Evolutionary conservation across 805 yeast species (phyloP).

Genomic region (Candida quercuum): DNA sequence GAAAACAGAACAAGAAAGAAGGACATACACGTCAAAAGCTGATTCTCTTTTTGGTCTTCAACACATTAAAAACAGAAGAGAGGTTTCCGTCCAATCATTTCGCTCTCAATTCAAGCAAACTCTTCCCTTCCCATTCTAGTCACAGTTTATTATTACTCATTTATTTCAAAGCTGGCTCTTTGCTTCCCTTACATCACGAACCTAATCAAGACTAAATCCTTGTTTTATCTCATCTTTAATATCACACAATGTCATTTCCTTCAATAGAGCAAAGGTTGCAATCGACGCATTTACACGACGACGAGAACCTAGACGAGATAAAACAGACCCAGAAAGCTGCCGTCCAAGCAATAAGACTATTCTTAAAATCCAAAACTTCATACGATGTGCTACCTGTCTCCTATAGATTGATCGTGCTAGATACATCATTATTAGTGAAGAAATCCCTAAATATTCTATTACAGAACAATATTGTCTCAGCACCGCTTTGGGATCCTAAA

Average conservation of each 20-base stretch:
- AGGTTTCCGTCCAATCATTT: too few species aligned
- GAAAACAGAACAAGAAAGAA: too few species aligned
- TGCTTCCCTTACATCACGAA: not conserved
- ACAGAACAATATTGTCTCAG: slow-evolving; percentile 92
- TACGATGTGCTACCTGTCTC: slow-evolving; percentile 96
- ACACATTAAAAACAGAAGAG: too few species aligned
- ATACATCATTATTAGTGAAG: slow-evolving; percentile 84
- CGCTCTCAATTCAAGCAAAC: too few species aligned
- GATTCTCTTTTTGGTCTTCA: too few species aligned
- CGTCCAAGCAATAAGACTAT: slow-evolving; percentile 73
- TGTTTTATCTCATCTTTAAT: not conserved
- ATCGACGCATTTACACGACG: slow-evolving; percentile 17
- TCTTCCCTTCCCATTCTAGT: too few species aligned
- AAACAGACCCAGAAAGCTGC: slow-evolving; percentile 52
- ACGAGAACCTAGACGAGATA: slow-evolving; percentile 7
- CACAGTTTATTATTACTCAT: too few species aligned
- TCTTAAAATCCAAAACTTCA: slow-evolving; percentile 84
- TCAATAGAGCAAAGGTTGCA: slow-evolving; percentile 31
- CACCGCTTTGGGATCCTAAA: slow-evolving; percentile 93
- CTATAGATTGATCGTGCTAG: slow-evolving; percentile 87
- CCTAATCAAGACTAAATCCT: too few species aligned
- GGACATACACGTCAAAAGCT: too few species aligned
- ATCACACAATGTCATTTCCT: slow-evolving; percentile 13
- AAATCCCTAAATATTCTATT: slow-evolving; percentile 84
- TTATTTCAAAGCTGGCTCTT: too few species aligned